phyloP scores from a whole-genome alignment of 257 asterid genomes.

The Rhazya stricta region DNA sequence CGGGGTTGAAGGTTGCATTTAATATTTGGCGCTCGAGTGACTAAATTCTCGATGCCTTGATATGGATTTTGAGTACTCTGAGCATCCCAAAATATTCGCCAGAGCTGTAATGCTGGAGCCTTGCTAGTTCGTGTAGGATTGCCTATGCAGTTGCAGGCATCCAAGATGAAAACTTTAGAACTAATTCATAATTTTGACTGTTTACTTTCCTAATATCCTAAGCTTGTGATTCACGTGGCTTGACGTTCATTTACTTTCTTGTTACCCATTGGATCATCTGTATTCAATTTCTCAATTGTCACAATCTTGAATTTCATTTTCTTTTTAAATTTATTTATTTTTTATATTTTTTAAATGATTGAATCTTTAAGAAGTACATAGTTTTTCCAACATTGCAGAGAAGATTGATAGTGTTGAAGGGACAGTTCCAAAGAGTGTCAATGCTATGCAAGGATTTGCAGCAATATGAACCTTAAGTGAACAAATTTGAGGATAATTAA shows the following conservation, averaged over 20 bases:
- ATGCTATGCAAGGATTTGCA: neutral
- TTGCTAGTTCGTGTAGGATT: neutral
- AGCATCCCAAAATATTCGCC: neutral
- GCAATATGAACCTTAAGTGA: neutral
- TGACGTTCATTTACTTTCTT: neutral
- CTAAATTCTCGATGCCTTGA: neutral
- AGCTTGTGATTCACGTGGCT: neutral
- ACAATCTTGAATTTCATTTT: neutral
- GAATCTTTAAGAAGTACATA: neutral
- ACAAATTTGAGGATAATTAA: neutral
- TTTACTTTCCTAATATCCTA: neutral
- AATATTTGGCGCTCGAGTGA: neutral
- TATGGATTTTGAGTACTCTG: neutral
- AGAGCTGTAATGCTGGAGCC: neutral
- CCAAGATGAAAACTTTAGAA: neutral
- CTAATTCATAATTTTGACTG: neutral
- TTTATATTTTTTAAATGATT: neutral
- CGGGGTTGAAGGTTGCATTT: neutral
- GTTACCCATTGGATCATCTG: neutral
- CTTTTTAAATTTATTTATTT: too few relatives aligned
- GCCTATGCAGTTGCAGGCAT: neutral
- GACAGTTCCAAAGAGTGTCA: neutral
- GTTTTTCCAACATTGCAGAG: neutral
- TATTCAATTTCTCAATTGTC: neutral
- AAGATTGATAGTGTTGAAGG: neutral